These are phyloP conservation scores for Linum trigynum DNA, from an alignment of 345 rosid species.

Conservation along the genomic window DNA sequence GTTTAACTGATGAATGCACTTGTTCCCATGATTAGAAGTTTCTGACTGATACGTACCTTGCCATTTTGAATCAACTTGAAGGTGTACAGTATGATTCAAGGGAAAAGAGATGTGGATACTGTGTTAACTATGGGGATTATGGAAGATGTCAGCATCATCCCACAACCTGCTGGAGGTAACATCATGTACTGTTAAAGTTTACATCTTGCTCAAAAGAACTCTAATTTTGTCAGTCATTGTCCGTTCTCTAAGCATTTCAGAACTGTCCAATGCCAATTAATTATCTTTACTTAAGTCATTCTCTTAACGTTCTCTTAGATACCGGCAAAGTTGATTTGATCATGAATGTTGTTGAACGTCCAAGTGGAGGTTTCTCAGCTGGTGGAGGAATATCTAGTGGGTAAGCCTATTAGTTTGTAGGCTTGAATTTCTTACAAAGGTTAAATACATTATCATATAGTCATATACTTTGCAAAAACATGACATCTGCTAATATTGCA, in stretches of 20 bases:
- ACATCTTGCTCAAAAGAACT: neutral
- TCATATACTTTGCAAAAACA: neutral
- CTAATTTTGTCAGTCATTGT: neutral
- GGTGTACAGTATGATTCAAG: slow-evolving; percentile 96
- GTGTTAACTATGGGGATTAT: slow-evolving; percentile 91
- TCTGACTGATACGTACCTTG: neutral
- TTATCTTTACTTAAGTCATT: neutral
- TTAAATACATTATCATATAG: neutral
- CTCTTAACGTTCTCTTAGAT: slow-evolving; percentile 27
- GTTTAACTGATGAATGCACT: neutral
- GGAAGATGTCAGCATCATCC: slow-evolving; percentile 91
- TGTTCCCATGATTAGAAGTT: neutral
- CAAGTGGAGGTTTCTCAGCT: slow-evolving; percentile 92
- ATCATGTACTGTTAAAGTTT: slow-evolving; percentile 5
- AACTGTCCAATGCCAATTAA: too few species aligned
- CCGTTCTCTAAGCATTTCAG: neutral
- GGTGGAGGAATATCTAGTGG: slow-evolving; percentile 96
- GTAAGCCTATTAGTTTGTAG: slow-evolving; percentile 29
- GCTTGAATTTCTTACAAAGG: neutral
- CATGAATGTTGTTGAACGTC: slow-evolving; percentile 91
- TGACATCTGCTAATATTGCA: slow-evolving; percentile 8
- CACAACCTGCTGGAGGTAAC: slow-evolving; percentile 96
- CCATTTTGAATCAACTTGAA: slow-evolving; percentile 18
- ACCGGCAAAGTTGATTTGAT: slow-evolving; percentile 81
- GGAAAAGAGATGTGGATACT: slow-evolving; percentile 88